These are phyloP conservation scores for Cyclocybe aegerita DNA, from an alignment of 768 basidiomycete species.

Conservation along the genomic window DNA sequence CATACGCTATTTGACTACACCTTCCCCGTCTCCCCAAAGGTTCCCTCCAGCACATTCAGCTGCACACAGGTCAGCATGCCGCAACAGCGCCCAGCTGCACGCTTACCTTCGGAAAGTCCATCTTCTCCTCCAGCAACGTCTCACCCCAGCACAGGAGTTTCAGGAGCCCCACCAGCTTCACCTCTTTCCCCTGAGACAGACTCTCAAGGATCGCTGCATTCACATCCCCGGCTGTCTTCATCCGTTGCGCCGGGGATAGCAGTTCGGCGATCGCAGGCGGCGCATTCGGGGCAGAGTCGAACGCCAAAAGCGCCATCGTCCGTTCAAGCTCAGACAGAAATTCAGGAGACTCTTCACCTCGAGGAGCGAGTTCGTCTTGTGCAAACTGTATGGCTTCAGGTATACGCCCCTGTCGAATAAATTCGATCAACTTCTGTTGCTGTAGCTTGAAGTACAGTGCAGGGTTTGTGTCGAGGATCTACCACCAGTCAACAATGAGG, in stretches of 20 bases:
- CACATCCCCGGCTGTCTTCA: slow-evolving; percentile 94
- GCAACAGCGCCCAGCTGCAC: slow-evolving; percentile 1
- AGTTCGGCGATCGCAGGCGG: slow-evolving; percentile 76
- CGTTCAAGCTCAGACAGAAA: slow-evolving; percentile 90
- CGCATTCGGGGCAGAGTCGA: slow-evolving; percentile 60
- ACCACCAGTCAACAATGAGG: slow-evolving; percentile 18
- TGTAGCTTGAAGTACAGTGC: slow-evolving; percentile 93
- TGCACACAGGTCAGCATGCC: slow-evolving; percentile 16
- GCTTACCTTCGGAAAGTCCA: slow-evolving; percentile 77
- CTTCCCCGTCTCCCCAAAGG: slow-evolving; percentile 17
- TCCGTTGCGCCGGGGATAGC: slow-evolving; percentile 81
- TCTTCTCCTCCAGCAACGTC: slow-evolving; percentile 69
- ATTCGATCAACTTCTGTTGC: slow-evolving; percentile 94
- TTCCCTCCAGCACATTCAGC: slow-evolving; percentile 31
- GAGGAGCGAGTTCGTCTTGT: slow-evolving; percentile 89
- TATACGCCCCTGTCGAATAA: slow-evolving; percentile 80
- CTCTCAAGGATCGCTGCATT: slow-evolving; percentile 95
- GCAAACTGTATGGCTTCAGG: slow-evolving; percentile 87
- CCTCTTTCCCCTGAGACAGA: slow-evolving; percentile 88
- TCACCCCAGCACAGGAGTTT: slow-evolving; percentile 91
- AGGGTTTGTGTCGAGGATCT: slow-evolving; percentile 97
- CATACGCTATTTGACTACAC: slow-evolving; percentile 8
- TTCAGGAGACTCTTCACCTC: slow-evolving; percentile 93
- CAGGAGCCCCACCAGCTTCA: slow-evolving; percentile 82
- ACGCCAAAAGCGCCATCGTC: slow-evolving; percentile 91